Evolutionary conservation across 352 stramenopile genomes (phyloP).

Genomic region (Stephanocyclus meneghinianus): DNA sequence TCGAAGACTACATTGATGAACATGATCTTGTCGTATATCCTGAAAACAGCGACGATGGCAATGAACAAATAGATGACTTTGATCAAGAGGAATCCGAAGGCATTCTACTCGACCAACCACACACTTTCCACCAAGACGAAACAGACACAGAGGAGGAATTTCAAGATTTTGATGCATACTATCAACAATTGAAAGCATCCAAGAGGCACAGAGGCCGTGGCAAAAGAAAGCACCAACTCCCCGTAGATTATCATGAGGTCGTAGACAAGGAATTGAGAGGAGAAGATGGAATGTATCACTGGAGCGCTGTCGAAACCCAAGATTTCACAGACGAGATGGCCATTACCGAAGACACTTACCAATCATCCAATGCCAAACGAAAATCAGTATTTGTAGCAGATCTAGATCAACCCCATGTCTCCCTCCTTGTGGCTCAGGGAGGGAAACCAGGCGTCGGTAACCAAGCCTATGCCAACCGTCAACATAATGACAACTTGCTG

Average conservation of each 20-base stretch:
- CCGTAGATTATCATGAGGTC: conserved; percentile 41
- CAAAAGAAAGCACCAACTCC: conserved; percentile 6
- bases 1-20: conserved; percentile 6
- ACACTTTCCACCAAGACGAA: conserved; percentile 20
- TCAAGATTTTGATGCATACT: conserved; percentile 43
- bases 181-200: conserved; percentile 22
- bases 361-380: conserved; percentile 24
- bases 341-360: background rate
- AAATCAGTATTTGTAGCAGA: conserved; percentile 74
- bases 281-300: conserved; percentile 58
- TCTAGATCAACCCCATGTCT: conserved; percentile 69
- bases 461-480: conserved; percentile 54
- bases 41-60: background rate
- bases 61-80: background rate
- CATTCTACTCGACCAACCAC: background rate
- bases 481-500: conserved; percentile 25
- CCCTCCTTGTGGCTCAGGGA: conserved; percentile 66
- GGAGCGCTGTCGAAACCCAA: conserved; percentile 21
- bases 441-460: conserved; percentile 69
- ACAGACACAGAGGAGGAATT: background rate
- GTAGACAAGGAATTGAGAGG: conserved; percentile 35
- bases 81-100: background rate
- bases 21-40: background rate
- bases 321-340: conserved; percentile 10
- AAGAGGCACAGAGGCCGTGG: conserved; percentile 12